Conservation (phyloP, 2,329 filamentous ascomycete genomes). For the Trichoderma polysporum region DNA sequence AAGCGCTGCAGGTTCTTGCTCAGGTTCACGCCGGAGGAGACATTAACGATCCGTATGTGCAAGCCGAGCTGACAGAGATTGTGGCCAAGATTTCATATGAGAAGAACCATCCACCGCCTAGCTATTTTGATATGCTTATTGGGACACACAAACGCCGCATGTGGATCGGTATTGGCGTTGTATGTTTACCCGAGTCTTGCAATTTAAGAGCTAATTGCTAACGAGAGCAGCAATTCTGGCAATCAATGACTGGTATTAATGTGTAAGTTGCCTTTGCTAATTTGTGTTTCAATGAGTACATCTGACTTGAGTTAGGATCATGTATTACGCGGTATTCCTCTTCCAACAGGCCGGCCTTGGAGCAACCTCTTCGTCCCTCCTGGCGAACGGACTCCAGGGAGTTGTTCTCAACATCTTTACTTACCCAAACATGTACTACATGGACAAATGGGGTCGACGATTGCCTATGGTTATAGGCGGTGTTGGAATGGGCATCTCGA, state of each 20-base stretch:
- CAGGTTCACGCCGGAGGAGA: slow-evolving; percentile 5
- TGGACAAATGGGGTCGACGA: slow-evolving; percentile 22
- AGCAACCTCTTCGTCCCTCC: slow-evolving; percentile 18
- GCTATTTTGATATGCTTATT: slow-evolving; percentile 18
- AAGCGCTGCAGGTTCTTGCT: slow-evolving; percentile 8
- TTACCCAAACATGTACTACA: slow-evolving; percentile 23
- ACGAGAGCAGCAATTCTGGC: slow-evolving; percentile 20
- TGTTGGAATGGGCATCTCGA: slow-evolving; percentile 21
- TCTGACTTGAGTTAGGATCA: slow-evolving; percentile 17
- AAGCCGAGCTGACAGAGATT: slow-evolving; percentile 15
- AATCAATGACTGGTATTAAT: slow-evolving; percentile 23
- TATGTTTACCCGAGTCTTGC: neutral
- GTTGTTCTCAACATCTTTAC: slow-evolving; percentile 23
- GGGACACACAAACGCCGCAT: slow-evolving; percentile 20
- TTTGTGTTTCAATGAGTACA: too few relatives aligned
- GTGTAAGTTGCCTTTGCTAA: neutral
- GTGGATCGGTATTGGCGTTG: slow-evolving; percentile 23
- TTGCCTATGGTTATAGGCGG: slow-evolving; percentile 22
- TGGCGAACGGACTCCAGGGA: slow-evolving; percentile 21
- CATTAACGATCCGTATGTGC: slow-evolving; percentile 10
- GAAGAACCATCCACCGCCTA: slow-evolving; percentile 16
- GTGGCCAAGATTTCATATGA: slow-evolving; percentile 21
- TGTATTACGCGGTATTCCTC: slow-evolving; percentile 22
- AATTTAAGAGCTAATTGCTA: neutral
- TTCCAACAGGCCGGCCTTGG: slow-evolving; percentile 22